These are phyloP conservation scores for Secale cereale DNA, from an alignment of 176 grass and related monocot genomes.

Conservation along the genomic window DNA sequence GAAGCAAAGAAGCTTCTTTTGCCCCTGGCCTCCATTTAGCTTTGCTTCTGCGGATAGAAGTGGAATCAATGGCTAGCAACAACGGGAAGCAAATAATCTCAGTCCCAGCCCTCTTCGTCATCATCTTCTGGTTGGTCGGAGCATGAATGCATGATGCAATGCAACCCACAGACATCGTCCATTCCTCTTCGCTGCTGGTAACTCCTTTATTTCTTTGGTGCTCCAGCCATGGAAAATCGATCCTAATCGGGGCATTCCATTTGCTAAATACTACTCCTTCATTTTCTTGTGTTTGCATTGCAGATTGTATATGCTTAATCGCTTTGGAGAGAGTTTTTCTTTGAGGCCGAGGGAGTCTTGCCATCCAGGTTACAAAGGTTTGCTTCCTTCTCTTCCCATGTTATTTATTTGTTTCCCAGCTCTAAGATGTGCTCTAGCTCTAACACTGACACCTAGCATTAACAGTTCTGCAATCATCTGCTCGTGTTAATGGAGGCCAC, in stretches of 20 bases:
- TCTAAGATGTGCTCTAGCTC: not conserved
- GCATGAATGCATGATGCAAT: too few species aligned
- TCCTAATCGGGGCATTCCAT: not conserved
- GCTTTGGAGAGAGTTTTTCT: not conserved
- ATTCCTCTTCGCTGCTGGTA: not conserved
- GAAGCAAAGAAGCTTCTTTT: not conserved
- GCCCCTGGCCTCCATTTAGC: not conserved
- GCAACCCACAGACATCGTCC: not conserved
- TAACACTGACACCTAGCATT: fast-evolving
- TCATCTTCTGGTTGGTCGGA: not conserved
- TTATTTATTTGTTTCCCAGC: not conserved
- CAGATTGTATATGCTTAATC: not conserved
- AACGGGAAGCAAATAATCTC: not conserved
- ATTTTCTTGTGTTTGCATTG: too few species aligned
- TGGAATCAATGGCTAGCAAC: not conserved
- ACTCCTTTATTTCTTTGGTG: not conserved
- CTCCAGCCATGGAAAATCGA: not conserved
- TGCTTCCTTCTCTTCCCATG: not conserved
- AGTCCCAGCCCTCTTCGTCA: too few species aligned
- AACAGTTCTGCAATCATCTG: too few species aligned
- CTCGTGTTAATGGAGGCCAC: too few species aligned
- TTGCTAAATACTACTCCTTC: too few species aligned
- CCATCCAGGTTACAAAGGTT: not conserved
- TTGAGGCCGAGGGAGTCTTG: not conserved
- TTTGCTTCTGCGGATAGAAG: not conserved